phyloP scores from a whole-genome alignment of 345 rosid species.

The Syzygium grande region DNA sequence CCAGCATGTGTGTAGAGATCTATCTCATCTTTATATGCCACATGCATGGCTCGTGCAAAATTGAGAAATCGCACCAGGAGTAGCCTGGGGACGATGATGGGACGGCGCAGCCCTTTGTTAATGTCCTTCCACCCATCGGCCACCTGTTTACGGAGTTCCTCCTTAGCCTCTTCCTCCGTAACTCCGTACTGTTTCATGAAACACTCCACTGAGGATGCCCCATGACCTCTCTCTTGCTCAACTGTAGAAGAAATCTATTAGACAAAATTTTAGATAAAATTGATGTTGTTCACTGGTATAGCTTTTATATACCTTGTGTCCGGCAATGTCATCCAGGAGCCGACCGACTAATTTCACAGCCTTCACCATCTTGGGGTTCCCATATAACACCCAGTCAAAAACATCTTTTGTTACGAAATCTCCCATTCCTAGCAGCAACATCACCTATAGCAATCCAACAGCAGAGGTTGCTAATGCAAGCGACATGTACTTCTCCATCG shows the following conservation, averaged over 20 bases:
- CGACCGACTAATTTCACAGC: not conserved
- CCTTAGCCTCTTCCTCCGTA: not conserved
- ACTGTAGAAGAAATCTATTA: not conserved
- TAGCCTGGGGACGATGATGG: not conserved
- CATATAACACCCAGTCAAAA: not conserved
- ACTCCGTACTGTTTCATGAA: not conserved
- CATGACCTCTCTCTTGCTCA: not conserved
- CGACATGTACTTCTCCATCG: not conserved
- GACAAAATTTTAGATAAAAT: no score
- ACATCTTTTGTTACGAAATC: not conserved
- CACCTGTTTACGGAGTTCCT: not conserved
- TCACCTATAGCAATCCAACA: not conserved
- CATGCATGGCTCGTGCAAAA: not conserved
- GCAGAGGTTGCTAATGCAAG: not conserved
- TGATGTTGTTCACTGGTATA: not conserved
- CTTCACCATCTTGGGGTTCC: not conserved
- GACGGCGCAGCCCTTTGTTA: not conserved
- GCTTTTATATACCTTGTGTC: not conserved
- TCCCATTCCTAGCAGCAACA: not conserved
- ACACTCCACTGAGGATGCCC: not conserved
- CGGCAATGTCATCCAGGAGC: not conserved
- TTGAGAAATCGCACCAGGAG: not conserved
- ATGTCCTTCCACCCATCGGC: not conserved
- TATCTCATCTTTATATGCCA: not conserved
- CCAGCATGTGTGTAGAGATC: conserved; percentile 3